Evolutionary conservation across 768 basidiomycete genomes (phyloP), one percentile per base, ranked within the genome.

Genomic region (Tylopilus vinaceipallidus): DNA sequence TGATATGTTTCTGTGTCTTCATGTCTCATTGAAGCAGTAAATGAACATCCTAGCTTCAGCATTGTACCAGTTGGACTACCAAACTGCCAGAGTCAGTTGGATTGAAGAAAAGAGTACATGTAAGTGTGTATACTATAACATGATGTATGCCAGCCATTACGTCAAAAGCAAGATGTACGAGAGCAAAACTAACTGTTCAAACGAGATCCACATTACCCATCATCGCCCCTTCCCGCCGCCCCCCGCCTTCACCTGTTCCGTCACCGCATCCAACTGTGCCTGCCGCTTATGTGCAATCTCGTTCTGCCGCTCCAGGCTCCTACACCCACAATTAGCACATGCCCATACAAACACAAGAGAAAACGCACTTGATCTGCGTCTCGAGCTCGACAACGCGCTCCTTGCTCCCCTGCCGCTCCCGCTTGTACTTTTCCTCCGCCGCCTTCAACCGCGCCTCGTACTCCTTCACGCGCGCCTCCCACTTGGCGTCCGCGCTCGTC

Each of bases 401-500:
- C 71, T 98, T 99, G 37, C 86, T 81, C 4, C 95, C 97, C 61
- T 98, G 95, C 52, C 90, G 75, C 73, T 95, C 94, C 47, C 91
- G 77, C 77, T 98, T 98, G 56, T 92, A 83, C 64, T 84, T 85
- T 75, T 98, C 95, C 61, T 93, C 91, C 0, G 91, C 91, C 0
- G 84, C 82, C 66, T 84, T 85, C 54, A 94, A 63, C 16, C 89
- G 72, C 13, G 80, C 65, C 70, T 97, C 92, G 60, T 95, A 94
- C 69, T 98, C 95, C 67, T 85, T 87, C 38, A 98, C 90, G n/a
- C 95, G 76, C 0, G 87, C 91, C 61, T 95, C 94, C 93, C 95
- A 98, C 68, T 95, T 95, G 45, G 72, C 73, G 57, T 97, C 94
- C 0, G 89, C 87, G 0, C 73, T 74, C 0, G 75, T 73, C 32